phyloP scores from a whole-genome alignment of 225 moss, liverwort and hornwort species.

The Bryoerythrophyllum caledonicum region DNA sequence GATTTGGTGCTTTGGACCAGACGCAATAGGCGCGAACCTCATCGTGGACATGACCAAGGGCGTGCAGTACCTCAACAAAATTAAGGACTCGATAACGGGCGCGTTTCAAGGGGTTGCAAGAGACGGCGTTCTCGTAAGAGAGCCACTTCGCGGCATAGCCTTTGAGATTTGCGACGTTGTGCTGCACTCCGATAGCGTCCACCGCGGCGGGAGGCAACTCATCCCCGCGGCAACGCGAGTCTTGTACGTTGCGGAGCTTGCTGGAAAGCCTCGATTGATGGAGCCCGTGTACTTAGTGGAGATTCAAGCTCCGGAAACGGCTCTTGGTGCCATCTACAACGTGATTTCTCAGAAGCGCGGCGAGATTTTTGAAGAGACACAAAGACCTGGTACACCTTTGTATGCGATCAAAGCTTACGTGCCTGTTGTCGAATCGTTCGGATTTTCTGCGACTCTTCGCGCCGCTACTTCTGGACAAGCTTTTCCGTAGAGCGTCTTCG shows the following conservation, averaged over 20 bases:
- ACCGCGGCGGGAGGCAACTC: constrained; percentile 37
- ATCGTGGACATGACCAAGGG: constrained; percentile 45
- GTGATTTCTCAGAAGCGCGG: constrained; percentile 31
- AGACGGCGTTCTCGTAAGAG: constrained; percentile 37
- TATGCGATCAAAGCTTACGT: constrained; percentile 34
- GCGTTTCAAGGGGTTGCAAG: constrained; percentile 38
- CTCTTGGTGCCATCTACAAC: constrained; percentile 27
- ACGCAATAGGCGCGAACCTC: constrained; percentile 45
- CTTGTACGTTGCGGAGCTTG: constrained; percentile 34
- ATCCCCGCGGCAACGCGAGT: constrained; percentile 40
- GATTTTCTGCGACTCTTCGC: constrained; percentile 25
- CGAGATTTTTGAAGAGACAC: constrained; percentile 28
- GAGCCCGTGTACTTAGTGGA: constrained; percentile 55
- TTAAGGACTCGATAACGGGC: constrained; percentile 32
- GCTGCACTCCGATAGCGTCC: constrained; percentile 36
- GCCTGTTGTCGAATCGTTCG: constrained; percentile 38
- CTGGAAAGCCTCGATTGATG: constrained; percentile 33
- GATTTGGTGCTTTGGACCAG: constrained; percentile 52
- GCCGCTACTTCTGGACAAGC: constrained; percentile 39
- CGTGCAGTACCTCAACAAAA: constrained; percentile 45
- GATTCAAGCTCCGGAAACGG: constrained; percentile 41
- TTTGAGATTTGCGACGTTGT: constrained; percentile 48
- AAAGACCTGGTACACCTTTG: constrained; percentile 27
- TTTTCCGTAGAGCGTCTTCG: constrained; percentile 36
- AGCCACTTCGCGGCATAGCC: constrained; percentile 39